phyloP scores from a whole-genome alignment of 1,284 basidiomycete genomes.

The Apiotrichum brassicae region DNA sequence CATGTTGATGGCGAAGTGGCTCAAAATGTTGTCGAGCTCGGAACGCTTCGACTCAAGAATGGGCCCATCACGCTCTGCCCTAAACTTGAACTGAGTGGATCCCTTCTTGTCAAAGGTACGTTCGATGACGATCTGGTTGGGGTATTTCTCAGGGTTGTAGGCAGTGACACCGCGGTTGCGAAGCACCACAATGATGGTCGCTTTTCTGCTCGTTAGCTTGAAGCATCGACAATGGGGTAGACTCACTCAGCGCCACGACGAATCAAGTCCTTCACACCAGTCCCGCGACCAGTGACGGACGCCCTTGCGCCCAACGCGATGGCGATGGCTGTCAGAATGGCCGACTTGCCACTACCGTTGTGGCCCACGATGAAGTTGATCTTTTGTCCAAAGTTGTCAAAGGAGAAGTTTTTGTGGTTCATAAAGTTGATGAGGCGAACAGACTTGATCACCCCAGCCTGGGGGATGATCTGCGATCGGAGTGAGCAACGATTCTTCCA shows the following conservation, averaged over 20 bases:
- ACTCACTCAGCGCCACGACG: slow-evolving; percentile 72
- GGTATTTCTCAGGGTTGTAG: slow-evolving; percentile 74
- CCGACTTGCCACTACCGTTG: slow-evolving; percentile 78
- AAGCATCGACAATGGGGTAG: background rate
- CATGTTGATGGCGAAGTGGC: slow-evolving; percentile 87
- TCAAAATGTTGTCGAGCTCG: slow-evolving; percentile 77
- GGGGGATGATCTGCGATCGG: slow-evolving; percentile 58
- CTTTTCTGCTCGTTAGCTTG: slow-evolving; percentile 49
- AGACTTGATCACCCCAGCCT: slow-evolving; percentile 77
- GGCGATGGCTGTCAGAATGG: slow-evolving; percentile 86
- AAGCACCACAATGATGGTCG: slow-evolving; percentile 72
- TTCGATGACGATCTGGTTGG: slow-evolving; percentile 75
- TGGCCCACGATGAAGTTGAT: slow-evolving; percentile 95
- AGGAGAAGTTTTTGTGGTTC: slow-evolving; percentile 77
- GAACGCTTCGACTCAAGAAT: slow-evolving; percentile 72
- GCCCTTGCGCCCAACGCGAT: slow-evolving; percentile 92
- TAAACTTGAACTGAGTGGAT: slow-evolving; percentile 74
- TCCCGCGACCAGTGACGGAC: slow-evolving; percentile 76
- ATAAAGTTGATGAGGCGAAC: slow-evolving; percentile 91
- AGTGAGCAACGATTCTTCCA: too few species aligned
- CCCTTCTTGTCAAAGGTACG: slow-evolving; percentile 74
- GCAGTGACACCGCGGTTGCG: slow-evolving; percentile 88
- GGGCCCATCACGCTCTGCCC: slow-evolving; percentile 57
- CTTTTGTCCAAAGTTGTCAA: slow-evolving; percentile 73
- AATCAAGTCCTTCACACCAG: slow-evolving; percentile 80